Evolutionary conservation across 768 basidiomycete genomes (phyloP).

Genomic region (Guyanaporus albipodus): DNA sequence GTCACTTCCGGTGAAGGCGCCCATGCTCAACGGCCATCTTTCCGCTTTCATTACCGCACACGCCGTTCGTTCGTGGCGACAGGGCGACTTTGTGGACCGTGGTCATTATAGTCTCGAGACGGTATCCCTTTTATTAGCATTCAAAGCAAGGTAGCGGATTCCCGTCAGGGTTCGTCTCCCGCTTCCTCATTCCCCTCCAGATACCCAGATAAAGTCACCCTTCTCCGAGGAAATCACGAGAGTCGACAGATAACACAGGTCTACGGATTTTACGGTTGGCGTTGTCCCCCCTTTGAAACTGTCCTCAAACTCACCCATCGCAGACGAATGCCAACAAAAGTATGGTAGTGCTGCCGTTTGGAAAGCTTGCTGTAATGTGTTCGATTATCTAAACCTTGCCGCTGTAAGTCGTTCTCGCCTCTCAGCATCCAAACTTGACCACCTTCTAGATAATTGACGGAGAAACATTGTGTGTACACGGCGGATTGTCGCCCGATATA

Average conservation of each 20-base stretch:
- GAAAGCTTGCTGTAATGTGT: constrained; percentile 96
- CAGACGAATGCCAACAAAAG: constrained; percentile 97
- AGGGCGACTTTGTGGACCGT: constrained; percentile 98
- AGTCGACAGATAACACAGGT: constrained; percentile 97
- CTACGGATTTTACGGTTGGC: constrained; percentile 92
- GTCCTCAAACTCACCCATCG: neutral
- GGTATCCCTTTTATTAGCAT: constrained; percentile 78
- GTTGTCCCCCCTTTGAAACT: neutral
- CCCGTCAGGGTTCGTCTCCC: neutral
- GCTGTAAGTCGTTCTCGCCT: constrained; percentile 52
- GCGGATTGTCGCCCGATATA: constrained; percentile 94
- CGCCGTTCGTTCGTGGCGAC: neutral
- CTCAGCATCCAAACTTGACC: neutral
- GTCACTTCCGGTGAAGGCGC: constrained; percentile 25
- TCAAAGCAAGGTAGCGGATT: constrained; percentile 74
- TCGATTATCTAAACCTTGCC: constrained; percentile 92
- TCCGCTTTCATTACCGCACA: too few species aligned
- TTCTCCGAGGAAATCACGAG: constrained; percentile 94
- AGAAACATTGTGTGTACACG: constrained; percentile 89
- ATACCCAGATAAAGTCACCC: constrained; percentile 89
- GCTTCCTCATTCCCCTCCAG: constrained; percentile 36
- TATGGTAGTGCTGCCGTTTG: constrained; percentile 94
- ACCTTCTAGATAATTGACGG: constrained; percentile 98
- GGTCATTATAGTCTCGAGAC: constrained; percentile 97
- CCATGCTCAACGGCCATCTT: constrained; percentile 25